Base-by-base conservation (phyloP, 169 alveolate species). In the Plasmodium adleri region DNA sequence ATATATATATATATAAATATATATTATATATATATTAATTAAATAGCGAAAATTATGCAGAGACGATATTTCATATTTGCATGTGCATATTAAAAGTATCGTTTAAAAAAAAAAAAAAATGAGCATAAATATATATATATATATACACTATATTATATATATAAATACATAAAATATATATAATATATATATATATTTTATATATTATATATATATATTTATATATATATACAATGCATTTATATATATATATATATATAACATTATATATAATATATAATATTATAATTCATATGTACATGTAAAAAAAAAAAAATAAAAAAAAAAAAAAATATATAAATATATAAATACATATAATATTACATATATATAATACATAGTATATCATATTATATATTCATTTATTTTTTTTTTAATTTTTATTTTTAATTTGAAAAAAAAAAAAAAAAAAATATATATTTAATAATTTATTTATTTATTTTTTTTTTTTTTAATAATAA, bases 51-150 rank as follows among this genome's bases (percentile, higher is more conserved):
- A 52, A 56, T 20, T 67, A 67, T 43, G 73, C 74, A 13, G 88
- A 12, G 71, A 59, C 70, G 54, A 74, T 59, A 59, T 74, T 22
- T 74, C 32, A 45, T 26, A 20, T 60, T n/a, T 50, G 88, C 88
- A 52, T 74, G 88, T 74, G 88, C 74, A 74, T 60, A 74, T 12
- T 24, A 74, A 74, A 74, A 47, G 59, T 52, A 74, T 74, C 88
- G 88, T 15, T 39, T 49, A 74, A 74, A 74, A 74, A 74, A 74
- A 74, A 73, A 59, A 73, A 73, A 73, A 74, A 58, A 59, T 28
- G 50, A 62, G 43, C 43, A 32, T 26, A 72, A 28, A 58, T 5
- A 13, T 13, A 50, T 72, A 49, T 72, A 52, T 26, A 72, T 56
- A 56, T 32, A 32, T 32, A 32, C 4, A 28, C 39, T 28, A 28